A percentile compares a stretch with the other conserved stretches of the same genome.
Evolutionary conservation across 164 flowering plant genomes (phyloP).

Genomic region (Tetracentron sinense): DNA sequence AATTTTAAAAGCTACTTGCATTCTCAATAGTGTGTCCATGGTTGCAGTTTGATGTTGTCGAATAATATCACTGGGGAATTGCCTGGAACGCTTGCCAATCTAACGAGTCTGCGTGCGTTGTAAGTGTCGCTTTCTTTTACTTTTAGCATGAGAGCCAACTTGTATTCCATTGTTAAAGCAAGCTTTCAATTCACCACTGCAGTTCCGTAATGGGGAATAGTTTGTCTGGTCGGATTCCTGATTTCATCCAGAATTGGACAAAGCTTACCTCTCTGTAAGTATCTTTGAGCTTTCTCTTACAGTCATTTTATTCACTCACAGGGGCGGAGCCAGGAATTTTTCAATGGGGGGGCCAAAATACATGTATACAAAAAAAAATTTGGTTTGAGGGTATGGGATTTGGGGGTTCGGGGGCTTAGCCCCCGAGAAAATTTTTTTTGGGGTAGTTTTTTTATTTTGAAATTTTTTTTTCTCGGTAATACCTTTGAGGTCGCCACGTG

Average conservation of each 20-base stretch:
- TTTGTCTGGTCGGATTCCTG: not conserved
- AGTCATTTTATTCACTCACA: too few relatives aligned
- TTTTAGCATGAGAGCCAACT: not conserved
- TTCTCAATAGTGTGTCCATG: not conserved
- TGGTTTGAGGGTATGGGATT: too few relatives aligned
- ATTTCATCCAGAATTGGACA: not conserved
- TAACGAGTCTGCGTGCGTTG: not conserved
- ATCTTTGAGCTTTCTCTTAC: not conserved
- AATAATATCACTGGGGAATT: not conserved
- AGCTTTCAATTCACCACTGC: not conserved
- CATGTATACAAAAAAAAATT: too few relatives aligned
- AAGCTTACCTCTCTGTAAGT: not conserved
- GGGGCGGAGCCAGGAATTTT: too few relatives aligned
- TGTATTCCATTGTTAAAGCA: not conserved
- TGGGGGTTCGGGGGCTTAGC: too few relatives aligned
- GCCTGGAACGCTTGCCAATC: not conserved
- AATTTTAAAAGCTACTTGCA: not conserved
- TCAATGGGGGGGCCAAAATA: too few relatives aligned
- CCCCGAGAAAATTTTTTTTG: too few relatives aligned
- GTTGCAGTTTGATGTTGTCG: not conserved
- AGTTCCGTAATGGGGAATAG: not conserved
- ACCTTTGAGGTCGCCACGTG: too few relatives aligned
- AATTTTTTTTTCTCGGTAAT: too few relatives aligned
- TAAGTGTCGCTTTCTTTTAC: not conserved
- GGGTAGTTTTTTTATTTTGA: too few relatives aligned